Base-by-base conservation (phyloP, 805 yeast species). In the Yamadazyma akitaensis region DNA sequence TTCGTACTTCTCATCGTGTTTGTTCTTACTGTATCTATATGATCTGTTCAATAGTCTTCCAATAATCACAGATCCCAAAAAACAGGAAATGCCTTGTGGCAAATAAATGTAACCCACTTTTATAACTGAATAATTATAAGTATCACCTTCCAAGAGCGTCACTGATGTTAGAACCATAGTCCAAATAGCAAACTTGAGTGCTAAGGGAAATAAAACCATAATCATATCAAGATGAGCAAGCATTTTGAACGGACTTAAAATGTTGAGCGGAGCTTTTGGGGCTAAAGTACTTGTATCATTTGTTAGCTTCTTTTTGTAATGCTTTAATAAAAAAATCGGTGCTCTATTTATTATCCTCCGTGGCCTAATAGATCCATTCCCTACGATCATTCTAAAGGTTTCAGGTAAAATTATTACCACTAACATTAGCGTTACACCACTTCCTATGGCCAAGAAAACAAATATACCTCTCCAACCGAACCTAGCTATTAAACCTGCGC, bases 401-500 rank as follows among this genome's bases (percentile, higher is more conserved):
- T 90, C 96, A 1, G 96, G 95, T 14, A 89, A 62, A 5, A 75
- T 30, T 2, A 59, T 39, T 5, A 51, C 8, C 2, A 55, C 48
- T 13, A 61, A 24, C 1, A 60, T 26, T 16, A 61, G 51, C 2
- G 79, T 69, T 2, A 62, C 48, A 3, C 84, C 84, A 26, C 84
- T 77, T 9, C 85, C 80, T 24, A 85, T 81, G 1, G 86, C 81
- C 43, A 86, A 63, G 51, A 89, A 86, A 81, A 88, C 81, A 55
- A 86, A 85, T n/a, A 84, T 77, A 0, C 89, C 80, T 54, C 91
- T 72, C 96, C 96, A 89, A 16, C 58, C 50, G 42, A 57, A 58
- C 21, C 33, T 37, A 18, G 55, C 51, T 5, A 67, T 53, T 16
- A 80, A 72, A 3, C 79, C 72, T 70, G 87, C 59, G 5, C 68